Percentiles rank a stretch among this genome's conserved stretches.
These are phyloP conservation scores for Phycomyces nitens DNA, from an alignment of 192 early-diverging fungal species.

Conservation along the genomic window DNA sequence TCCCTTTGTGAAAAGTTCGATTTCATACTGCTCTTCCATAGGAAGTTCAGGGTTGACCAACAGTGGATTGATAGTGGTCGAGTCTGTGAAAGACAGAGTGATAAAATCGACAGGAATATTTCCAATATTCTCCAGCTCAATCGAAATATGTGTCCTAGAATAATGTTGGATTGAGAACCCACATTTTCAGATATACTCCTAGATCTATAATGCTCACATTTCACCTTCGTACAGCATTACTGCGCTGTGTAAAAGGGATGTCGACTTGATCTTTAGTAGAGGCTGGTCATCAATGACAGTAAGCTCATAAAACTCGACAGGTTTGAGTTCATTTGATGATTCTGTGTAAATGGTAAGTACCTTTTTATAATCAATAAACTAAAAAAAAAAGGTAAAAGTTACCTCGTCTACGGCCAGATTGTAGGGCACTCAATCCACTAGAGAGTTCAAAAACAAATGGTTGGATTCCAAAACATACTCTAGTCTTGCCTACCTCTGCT, in stretches of 20 bases:
- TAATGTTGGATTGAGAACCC: neutral
- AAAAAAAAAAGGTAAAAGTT: neutral
- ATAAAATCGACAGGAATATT: conserved; percentile 66
- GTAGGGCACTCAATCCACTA: neutral
- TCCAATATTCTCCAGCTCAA: conserved; percentile 78
- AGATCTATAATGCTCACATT: conserved; percentile 22
- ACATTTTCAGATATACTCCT: neutral
- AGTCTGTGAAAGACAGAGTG: conserved; percentile 51
- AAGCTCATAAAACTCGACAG: conserved; percentile 21
- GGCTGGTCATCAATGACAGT: conserved; percentile 66
- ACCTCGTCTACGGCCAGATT: neutral
- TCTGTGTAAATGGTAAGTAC: conserved; percentile 2
- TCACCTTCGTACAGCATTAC: conserved; percentile 85
- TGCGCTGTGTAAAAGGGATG: conserved; percentile 56
- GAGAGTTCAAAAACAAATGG: neutral
- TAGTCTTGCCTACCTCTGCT: conserved; percentile 3
- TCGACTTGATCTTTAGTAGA: conserved; percentile 61
- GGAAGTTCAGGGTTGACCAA: conserved; percentile 43
- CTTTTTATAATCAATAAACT: neutral
- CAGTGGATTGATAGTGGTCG: conserved; percentile 36
- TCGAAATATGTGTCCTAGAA: conserved; percentile 43
- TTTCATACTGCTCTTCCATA: conserved; percentile 71
- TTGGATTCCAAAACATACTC: neutral
- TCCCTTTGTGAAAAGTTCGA: conserved; percentile 62
- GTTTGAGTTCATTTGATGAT: conserved; percentile 2